Conservation (phyloP, 2,329 filamentous ascomycete genomes). For the Hymenoscyphus occultus region DNA sequence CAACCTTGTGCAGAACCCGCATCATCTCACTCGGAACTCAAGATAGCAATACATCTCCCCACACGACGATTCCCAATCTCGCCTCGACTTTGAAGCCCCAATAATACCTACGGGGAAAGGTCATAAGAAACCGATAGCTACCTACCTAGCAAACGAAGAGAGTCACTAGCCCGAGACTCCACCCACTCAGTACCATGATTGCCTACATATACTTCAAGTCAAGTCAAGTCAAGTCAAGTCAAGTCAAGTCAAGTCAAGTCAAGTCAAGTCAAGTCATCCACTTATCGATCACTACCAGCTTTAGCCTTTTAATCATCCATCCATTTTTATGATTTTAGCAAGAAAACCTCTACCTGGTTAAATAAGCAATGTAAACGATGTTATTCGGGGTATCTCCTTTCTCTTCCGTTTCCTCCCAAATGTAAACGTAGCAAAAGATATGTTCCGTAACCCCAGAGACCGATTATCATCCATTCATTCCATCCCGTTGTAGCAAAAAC, state of each 20-base stretch:
- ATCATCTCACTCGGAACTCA: too few relatives aligned
- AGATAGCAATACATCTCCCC: too few relatives aligned
- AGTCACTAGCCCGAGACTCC: too few relatives aligned
- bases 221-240: too few relatives aligned
- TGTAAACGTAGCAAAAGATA: not conserved
- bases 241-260: too few relatives aligned
- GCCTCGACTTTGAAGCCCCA: not conserved
- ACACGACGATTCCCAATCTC: not conserved
- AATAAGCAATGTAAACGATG: constrained; percentile 2
- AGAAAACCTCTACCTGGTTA: not conserved
- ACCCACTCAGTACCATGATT: too few relatives aligned
- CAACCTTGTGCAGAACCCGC: too few relatives aligned
- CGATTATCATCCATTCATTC: not conserved
- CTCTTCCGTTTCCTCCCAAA: not conserved
- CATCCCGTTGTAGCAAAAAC: constrained; percentile 4
- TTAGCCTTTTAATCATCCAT: not conserved
- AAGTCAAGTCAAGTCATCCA: too few relatives aligned
- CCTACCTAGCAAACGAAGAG: too few relatives aligned
- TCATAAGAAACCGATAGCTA: too few relatives aligned
- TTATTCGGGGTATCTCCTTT: not conserved
- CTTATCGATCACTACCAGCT: too few relatives aligned
- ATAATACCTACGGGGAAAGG: not conserved
- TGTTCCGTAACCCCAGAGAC: not conserved
- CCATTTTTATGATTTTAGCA: not conserved
- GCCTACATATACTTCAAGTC: too few relatives aligned